Percentiles rank a stretch among this genome's conserved stretches.
Evolutionary conservation across 2,329 filamentous ascomycete species (phyloP).

Genomic region (Beauveria varroae): DNA sequence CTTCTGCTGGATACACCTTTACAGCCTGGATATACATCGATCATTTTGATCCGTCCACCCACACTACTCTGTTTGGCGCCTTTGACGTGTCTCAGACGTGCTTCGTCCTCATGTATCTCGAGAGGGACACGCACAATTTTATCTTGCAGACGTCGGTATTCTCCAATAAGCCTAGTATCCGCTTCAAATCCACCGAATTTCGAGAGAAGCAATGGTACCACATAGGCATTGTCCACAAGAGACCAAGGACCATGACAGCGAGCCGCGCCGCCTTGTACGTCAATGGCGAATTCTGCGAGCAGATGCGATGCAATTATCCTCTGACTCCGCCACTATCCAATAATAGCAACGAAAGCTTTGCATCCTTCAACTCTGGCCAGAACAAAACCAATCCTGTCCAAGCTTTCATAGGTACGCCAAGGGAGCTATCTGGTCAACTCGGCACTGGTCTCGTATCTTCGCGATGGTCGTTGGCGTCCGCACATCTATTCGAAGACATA

Average conservation of each 20-base stretch:
- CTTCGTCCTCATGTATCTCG: conserved; percentile 88
- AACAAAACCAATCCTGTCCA: conserved; percentile 65
- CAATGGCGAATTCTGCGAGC: conserved; percentile 88
- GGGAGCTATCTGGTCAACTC: conserved; percentile 70
- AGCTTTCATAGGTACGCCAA: conserved; percentile 87
- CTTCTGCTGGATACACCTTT: conserved; percentile 80
- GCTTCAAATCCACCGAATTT: conserved; percentile 81
- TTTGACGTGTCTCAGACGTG: conserved; percentile 90
- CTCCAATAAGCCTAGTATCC: conserved; percentile 77
- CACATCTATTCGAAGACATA: conserved; percentile 79
- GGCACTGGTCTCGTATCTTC: conserved; percentile 68
- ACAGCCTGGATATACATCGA: conserved; percentile 85
- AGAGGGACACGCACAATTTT: conserved; percentile 87
- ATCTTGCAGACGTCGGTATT: conserved; percentile 94
- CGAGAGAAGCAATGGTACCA: conserved; percentile 82
- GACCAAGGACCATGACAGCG: conserved; percentile 64
- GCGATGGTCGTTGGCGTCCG: conserved; percentile 83
- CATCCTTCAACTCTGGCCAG: conserved; percentile 55
- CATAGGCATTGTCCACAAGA: conserved; percentile 77
- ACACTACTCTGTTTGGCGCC: conserved; percentile 93
- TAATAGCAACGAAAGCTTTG: conserved; percentile 58
- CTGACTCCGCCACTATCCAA: conserved; percentile 60
- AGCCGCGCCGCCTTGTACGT: conserved; percentile 85
- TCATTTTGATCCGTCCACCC: conserved; percentile 71
- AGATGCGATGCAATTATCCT: conserved; percentile 84